Evolutionary conservation across 78 protist genomes (phyloP).

Genomic region (Dictyostelium firmibasis): DNA sequence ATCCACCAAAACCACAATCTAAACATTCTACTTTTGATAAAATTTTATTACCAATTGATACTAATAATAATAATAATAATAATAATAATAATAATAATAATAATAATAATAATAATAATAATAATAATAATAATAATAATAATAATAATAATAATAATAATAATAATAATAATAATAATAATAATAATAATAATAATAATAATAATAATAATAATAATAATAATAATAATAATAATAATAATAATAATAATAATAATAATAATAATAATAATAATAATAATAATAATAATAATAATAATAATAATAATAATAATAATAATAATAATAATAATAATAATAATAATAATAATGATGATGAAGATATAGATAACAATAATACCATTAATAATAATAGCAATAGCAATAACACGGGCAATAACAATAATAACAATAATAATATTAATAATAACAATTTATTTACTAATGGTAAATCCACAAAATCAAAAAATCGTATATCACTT

Average conservation of each 20-base stretch:
- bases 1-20: conserved; percentile 17
- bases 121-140: not conserved
- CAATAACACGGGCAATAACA: not conserved
- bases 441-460: not conserved
- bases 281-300: not conserved
- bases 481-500: not conserved
- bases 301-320: no score
- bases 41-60: not conserved
- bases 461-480: not conserved
- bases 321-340: not conserved
- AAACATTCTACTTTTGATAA: not conserved
- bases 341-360: not conserved
- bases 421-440: not conserved
- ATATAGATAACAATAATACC: no score
- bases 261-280: not conserved
- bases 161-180: not conserved
- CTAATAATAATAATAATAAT: not conserved
- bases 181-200: not conserved
- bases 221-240: not conserved
- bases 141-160: not conserved
- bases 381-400: not conserved
- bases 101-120: not conserved
- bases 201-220: not conserved
- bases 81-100: not conserved
- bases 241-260: not conserved